phyloP scores from a whole-genome alignment of 495 filamentous ascomycete genomes.

The Lophium mytilinum region DNA sequence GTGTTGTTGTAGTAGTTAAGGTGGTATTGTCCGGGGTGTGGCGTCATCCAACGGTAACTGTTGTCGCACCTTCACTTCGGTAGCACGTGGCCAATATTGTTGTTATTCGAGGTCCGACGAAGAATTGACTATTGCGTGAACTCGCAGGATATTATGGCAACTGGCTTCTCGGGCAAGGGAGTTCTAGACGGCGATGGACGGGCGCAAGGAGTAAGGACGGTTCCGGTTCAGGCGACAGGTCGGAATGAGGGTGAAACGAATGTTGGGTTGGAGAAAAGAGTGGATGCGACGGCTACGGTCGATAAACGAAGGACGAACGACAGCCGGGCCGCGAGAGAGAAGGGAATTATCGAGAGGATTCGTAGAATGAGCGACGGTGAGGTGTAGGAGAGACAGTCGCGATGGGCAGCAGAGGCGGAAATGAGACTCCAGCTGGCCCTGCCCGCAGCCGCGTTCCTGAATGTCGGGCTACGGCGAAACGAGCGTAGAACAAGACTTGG shows the following conservation, averaged over 20 bases:
- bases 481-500: too few species aligned
- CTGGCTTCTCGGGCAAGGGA: background rate
- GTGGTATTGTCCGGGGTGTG: too few species aligned
- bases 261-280: conserved; percentile 6
- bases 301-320: conserved; percentile 30
- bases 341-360: conserved; percentile 3
- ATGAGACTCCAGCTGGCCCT: too few species aligned
- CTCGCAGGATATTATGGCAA: background rate
- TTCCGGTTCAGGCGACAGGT: conserved; percentile 3
- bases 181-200: background rate
- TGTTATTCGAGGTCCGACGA: too few species aligned
- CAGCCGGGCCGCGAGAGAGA: conserved; percentile 24
- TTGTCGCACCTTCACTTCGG: too few species aligned
- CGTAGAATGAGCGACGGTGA: background rate
- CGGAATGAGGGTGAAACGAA: conserved; percentile 12
- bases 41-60: too few species aligned
- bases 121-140: too few species aligned
- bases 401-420: background rate
- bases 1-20: background rate
- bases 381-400: conserved; percentile 3
- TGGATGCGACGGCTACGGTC: conserved; percentile 26
- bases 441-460: too few species aligned
- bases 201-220: conserved; percentile 22
- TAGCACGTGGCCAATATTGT: too few species aligned
- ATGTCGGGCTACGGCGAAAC: too few species aligned